Evolutionary conservation across 2,329 filamentous ascomycete species (phyloP).

Genomic region (Botrytis pseudocinerea): DNA sequence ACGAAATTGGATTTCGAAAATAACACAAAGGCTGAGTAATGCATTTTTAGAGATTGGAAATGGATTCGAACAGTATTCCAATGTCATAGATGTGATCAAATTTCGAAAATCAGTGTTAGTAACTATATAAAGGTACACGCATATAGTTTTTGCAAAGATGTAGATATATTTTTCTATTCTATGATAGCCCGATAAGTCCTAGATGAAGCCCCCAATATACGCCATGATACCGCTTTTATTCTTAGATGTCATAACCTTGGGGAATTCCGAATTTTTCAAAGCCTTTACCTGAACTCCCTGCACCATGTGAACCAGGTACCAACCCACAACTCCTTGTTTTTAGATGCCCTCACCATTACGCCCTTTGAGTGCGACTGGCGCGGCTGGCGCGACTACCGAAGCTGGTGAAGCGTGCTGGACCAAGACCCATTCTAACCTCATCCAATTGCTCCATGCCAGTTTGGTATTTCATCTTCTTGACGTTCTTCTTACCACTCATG

Average conservation of each 20-base stretch:
- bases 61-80: neutral
- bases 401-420: conserved; percentile 64
- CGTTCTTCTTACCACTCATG: conserved; percentile 68
- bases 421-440: conserved; percentile 78
- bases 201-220: neutral
- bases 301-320: conserved; percentile 8
- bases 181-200: neutral
- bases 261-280: conserved; percentile 8
- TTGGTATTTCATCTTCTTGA: conserved; percentile 79
- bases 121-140: neutral
- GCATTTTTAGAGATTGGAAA: neutral
- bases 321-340: conserved; percentile 4
- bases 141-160: neutral
- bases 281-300: conserved; percentile 17
- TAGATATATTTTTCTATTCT: conserved; percentile 11
- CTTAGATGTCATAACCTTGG: conserved; percentile 4
- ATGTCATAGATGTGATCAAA: neutral
- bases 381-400: conserved; percentile 24
- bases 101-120: neutral
- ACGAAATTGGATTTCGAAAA: neutral
- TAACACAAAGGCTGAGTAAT: neutral
- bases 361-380: conserved; percentile 29
- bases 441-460: conserved; percentile 87
- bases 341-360: conserved; percentile 21
- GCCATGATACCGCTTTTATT: conserved; percentile 9